Base-by-base conservation (phyloP, 768 basidiomycete genomes). In the Lyophyllum atratum region DNA sequence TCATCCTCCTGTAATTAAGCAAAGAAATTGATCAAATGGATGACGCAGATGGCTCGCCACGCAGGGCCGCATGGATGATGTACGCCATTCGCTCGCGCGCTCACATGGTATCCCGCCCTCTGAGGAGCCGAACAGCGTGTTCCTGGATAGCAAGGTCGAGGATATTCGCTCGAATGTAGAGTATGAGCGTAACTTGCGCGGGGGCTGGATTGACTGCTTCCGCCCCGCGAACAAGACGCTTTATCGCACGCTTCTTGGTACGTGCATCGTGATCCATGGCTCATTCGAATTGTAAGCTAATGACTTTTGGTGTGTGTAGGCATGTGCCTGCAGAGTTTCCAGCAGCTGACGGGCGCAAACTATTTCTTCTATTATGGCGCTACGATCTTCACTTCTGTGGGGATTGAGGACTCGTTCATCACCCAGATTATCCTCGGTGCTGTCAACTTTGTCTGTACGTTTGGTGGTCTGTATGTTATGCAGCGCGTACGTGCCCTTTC, bases 361-460 rank as follows among this genome's bases (percentile, higher is more conserved):
- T 86, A 85, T 66, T 86, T 86, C 72, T 86, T 85, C 73, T 87
- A 87, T 66, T 82, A 81, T 42, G 81, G 80, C 31, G 86, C 88
- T 1, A 87, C 87, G 0, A 73, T 89, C 53, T 89, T 91, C 74
- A 63, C 76, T 51, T 78, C 83, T 9, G 89, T 91, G 22, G 89
- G 89, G 24, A 80, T 90, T 59, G 48, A 68, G 8, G 87, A 91
- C 68, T 82, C 84, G 22, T 90, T 81, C 64, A 73, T 89, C 47
- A 85, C 85, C 1, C 90, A 92, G 61, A 87, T 90, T 60, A 90
- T 92, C 61, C 75, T 91, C 40, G 88, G 89, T 37, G 81, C 80
- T 3, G 86, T 90, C 67, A 89, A 90, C 70, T 88, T 90, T 63
- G 73, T 75, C 46, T 86, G 85, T 68, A 89, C 87, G 11, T 89